Evolutionary conservation across 1,284 basidiomycete species (phyloP).

Genomic region (Leccinum proliferum): DNA sequence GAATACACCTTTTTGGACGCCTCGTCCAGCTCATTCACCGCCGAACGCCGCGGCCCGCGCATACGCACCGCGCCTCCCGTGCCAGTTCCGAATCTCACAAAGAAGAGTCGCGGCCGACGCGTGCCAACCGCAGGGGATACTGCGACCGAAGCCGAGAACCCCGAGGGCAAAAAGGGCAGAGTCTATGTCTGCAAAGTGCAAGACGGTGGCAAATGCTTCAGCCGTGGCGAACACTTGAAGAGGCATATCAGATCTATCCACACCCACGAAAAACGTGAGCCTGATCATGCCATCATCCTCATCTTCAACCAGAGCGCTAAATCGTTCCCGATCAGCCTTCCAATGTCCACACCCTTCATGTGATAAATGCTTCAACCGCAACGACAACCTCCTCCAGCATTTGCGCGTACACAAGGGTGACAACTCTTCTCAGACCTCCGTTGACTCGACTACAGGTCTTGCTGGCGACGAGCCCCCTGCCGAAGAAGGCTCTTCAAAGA

Average conservation of each 20-base stretch:
- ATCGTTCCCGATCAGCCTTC: constrained; percentile 42
- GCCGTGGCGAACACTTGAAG: constrained; percentile 72
- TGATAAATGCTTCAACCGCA: constrained; percentile 55
- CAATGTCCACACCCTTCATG: constrained; percentile 52
- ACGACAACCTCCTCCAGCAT: constrained; percentile 60
- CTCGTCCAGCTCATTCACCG: constrained; percentile 31
- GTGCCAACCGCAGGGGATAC: constrained; percentile 46
- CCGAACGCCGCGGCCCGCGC: constrained; percentile 30
- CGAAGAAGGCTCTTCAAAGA: constrained; percentile 24
- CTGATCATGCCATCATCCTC: constrained; percentile 16
- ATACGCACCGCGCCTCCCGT: constrained; percentile 44
- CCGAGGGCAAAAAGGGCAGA: constrained; percentile 37
- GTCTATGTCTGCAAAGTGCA: constrained; percentile 61
- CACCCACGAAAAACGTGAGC: constrained; percentile 72
- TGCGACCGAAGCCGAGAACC: constrained; percentile 22
- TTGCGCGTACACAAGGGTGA: constrained; percentile 51
- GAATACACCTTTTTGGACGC: constrained; percentile 32
- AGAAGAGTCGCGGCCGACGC: constrained; percentile 64
- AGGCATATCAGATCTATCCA: constrained; percentile 74
- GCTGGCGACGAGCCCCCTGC: constrained; percentile 22
- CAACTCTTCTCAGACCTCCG: constrained; percentile 32
- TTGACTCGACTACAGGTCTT: constrained; percentile 25
- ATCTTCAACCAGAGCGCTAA: constrained; percentile 14
- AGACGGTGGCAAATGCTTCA: constrained; percentile 69
- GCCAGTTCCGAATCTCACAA: constrained; percentile 65